phyloP scores from a whole-genome alignment of 345 rosid species.

The Acer saccharum region DNA sequence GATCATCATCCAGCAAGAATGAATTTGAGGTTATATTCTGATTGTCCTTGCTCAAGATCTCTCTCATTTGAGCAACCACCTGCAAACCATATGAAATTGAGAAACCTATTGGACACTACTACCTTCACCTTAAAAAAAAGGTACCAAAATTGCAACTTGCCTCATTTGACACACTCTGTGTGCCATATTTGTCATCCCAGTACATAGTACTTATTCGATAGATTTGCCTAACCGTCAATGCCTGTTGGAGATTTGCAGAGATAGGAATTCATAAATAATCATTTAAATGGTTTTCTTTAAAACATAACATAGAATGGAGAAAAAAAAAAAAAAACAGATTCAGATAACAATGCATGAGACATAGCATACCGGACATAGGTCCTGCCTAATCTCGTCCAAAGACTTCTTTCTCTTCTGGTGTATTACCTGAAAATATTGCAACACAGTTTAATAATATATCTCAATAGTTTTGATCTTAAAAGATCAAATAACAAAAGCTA shows the following conservation, averaged over 20 bases:
- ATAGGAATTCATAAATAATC: neutral
- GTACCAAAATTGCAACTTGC: conserved; percentile 40
- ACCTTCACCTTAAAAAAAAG: neutral
- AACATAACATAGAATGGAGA: neutral
- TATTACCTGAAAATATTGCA: conserved; percentile 65
- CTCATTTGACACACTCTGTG: conserved; percentile 94
- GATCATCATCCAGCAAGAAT: conserved; percentile 92
- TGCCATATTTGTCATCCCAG: conserved; percentile 98
- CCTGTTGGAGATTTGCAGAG: conserved; percentile 44
- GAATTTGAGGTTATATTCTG: conserved; percentile 82
- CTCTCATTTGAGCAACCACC: conserved; percentile 92
- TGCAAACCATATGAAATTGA: conserved; percentile 24
- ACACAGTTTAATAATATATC: conserved; percentile 12
- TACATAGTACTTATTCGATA: conserved; percentile 98
- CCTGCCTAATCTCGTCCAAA: conserved; percentile 83
- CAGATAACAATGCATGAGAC: conserved; percentile 14
- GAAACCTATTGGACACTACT: conserved; percentile 8
- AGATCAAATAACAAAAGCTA: conserved; percentile 17
- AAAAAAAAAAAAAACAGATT: conserved; percentile 6
- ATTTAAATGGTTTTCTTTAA: neutral
- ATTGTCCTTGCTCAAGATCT: conserved; percentile 78
- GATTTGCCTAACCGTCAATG: conserved; percentile 89
- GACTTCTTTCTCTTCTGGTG: conserved; percentile 97
- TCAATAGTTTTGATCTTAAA: conserved; percentile 1
- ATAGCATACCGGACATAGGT: conserved; percentile 85